Conservation (phyloP, 1,284 basidiomycete genomes). For the Thelephora terrestris region DNA sequence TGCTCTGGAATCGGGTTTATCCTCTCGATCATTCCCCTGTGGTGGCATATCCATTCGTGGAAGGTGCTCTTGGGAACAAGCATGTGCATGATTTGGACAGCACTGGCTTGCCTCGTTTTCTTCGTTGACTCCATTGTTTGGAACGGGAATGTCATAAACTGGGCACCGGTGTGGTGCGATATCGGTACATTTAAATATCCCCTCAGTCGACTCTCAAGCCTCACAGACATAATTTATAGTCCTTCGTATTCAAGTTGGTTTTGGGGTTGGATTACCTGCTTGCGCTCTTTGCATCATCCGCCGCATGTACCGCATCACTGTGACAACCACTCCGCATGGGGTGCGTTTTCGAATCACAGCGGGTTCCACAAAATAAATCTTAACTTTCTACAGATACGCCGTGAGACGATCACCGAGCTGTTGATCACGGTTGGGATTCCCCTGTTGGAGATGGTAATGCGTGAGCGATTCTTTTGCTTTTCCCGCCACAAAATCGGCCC, state of each 20-base stretch:
- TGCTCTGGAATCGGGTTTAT: constrained; percentile 42
- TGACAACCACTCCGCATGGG: constrained; percentile 13
- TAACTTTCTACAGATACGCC: constrained; percentile 20
- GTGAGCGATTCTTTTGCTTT: constrained; percentile 22
- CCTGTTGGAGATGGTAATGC: constrained; percentile 23
- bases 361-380: not conserved
- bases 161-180: constrained; percentile 31
- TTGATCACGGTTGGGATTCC: constrained; percentile 29
- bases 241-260: constrained; percentile 25
- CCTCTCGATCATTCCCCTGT: constrained; percentile 38
- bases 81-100: constrained; percentile 39
- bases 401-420: constrained; percentile 26
- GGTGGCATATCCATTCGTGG: constrained; percentile 49
- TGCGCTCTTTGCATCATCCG: constrained; percentile 39
- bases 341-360: constrained; percentile 3
- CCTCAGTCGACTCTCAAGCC: not conserved
- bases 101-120: constrained; percentile 13
- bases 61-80: constrained; percentile 55
- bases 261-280: constrained; percentile 30
- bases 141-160: constrained; percentile 21
- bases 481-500: not conserved
- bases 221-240: constrained; percentile 24
- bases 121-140: constrained; percentile 27
- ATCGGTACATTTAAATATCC: constrained; percentile 20
- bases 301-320: constrained; percentile 37